phyloP scores from a whole-genome alignment of 495 filamentous ascomycete species.

The Apodospora peruviana region DNA sequence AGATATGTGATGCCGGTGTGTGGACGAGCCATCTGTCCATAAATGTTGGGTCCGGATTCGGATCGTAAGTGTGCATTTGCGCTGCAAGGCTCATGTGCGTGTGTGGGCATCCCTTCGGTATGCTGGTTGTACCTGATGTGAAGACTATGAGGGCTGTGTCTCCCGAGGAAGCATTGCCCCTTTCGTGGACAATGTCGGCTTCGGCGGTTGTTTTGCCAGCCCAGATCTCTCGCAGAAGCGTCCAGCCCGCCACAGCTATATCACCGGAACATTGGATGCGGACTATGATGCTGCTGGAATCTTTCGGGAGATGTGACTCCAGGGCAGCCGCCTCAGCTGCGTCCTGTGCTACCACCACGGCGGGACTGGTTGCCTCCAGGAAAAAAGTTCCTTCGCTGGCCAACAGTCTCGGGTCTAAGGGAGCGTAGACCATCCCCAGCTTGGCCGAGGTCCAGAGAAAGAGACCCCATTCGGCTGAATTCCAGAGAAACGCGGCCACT shows the following conservation, averaged over 20 bases:
- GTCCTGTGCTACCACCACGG: conserved; percentile 23
- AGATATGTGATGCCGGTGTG: conserved; percentile 34
- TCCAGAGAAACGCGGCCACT: conserved; percentile 24
- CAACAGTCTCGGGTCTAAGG: conserved; percentile 23
- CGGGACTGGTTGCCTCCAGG: conserved; percentile 13
- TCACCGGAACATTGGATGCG: background rate
- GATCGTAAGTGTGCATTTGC: conserved; percentile 14
- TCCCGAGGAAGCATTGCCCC: background rate
- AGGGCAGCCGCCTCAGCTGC: background rate
- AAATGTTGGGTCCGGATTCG: conserved; percentile 7
- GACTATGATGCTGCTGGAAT: background rate
- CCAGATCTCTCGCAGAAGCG: background rate
- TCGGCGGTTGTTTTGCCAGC: background rate
- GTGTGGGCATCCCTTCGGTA: conserved; percentile 37
- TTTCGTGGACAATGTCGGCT: background rate
- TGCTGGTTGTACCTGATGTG: conserved; percentile 36
- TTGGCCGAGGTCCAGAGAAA: conserved; percentile 25
- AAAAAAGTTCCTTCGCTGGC: conserved; percentile 14
- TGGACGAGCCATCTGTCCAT: conserved; percentile 22
- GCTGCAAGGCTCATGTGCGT: conserved; percentile 19
- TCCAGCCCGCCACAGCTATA: background rate
- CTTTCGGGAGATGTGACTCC: background rate
- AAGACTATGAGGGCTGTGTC: conserved; percentile 29
- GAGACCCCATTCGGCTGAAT: conserved; percentile 29
- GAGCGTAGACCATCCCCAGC: conserved; percentile 24